These are phyloP conservation scores for Crithidia fasciculata DNA, from an alignment of 208 protist genomes.

Conservation along the genomic window DNA sequence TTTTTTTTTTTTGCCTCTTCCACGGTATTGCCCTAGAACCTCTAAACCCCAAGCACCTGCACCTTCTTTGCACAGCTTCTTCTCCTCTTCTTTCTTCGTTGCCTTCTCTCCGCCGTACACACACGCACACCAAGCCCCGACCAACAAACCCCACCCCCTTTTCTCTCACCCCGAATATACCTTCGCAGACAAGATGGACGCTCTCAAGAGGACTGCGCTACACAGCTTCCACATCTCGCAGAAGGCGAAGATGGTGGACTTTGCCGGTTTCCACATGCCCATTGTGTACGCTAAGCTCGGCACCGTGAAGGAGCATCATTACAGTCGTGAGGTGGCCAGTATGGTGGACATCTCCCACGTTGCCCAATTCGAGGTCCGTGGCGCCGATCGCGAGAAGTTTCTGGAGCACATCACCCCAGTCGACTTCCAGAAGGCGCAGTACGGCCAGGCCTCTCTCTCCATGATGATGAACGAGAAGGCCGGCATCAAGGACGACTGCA, in stretches of 20 bases:
- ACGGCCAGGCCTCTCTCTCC: constrained; percentile 66
- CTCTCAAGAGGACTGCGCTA: constrained; percentile 72
- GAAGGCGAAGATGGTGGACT: constrained; percentile 95
- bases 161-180: too few relatives aligned
- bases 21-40: too few relatives aligned
- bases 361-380: constrained; percentile 90
- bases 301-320: constrained; percentile 89
- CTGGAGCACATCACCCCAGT: constrained; percentile 91
- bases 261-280: constrained; percentile 96
- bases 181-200: constrained; percentile 27
- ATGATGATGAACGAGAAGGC: constrained; percentile 93
- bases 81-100: neutral
- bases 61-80: too few relatives aligned
- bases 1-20: too few relatives aligned
- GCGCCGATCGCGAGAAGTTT: constrained; percentile 92
- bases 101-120: neutral
- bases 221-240: constrained; percentile 79
- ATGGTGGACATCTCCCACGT: constrained; percentile 99
- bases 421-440: constrained; percentile 66
- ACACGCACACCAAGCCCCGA: too few relatives aligned
- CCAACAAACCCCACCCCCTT: too few relatives aligned
- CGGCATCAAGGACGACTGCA: constrained; percentile 96
- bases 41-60: too few relatives aligned
- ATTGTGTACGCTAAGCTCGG: constrained; percentile 88
- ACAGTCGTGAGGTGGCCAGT: constrained; percentile 78